phyloP scores from a whole-genome alignment of 352 stramenopile species.

The Salisapilia sapeloensis region DNA sequence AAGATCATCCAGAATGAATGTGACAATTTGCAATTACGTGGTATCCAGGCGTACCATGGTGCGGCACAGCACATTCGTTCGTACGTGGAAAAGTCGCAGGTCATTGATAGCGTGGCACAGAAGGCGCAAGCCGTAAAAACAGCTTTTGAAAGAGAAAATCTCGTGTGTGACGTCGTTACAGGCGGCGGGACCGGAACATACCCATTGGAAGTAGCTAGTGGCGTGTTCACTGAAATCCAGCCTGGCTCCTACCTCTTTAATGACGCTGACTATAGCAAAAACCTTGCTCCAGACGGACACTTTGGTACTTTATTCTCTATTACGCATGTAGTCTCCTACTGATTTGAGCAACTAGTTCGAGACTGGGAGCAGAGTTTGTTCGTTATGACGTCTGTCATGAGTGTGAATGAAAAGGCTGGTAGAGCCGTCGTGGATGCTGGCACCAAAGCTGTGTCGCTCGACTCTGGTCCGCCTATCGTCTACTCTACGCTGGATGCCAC shows the following conservation, averaged over 20 bases:
- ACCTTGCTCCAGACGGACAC: constrained; percentile 18
- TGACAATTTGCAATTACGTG: constrained; percentile 13
- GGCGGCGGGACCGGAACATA: constrained; percentile 58
- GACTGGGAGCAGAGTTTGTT: constrained; percentile 51
- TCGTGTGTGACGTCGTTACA: constrained; percentile 45
- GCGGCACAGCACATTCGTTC: constrained; percentile 52
- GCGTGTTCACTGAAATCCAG: constrained; percentile 61
- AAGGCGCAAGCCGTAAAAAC: constrained; percentile 23
- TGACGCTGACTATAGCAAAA: constrained; percentile 51
- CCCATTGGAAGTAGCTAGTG: constrained; percentile 29
- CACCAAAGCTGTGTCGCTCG: constrained; percentile 53
- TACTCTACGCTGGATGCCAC: constrained; percentile 18
- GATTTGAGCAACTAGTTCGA: constrained; percentile 4
- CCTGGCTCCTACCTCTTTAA: constrained; percentile 66
- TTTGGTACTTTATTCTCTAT: constrained; percentile 2
- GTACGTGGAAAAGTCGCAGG: constrained; percentile 21
- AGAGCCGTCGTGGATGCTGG: constrained; percentile 49
- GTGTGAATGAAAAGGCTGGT: constrained; percentile 16
- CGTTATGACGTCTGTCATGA: constrained; percentile 57
- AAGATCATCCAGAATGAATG: constrained; percentile 9
- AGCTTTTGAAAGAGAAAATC: constrained; percentile 8
- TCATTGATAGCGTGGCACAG: constrained; percentile 18
- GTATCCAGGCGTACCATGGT: constrained; percentile 63
- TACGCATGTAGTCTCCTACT: not conserved
- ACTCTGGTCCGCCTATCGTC: constrained; percentile 38